Percentiles rank a stretch among this genome's conserved stretches.
phyloP scores from a whole-genome alignment of 2,329 filamentous ascomycete genomes.

The Parastagonospora avenae region DNA sequence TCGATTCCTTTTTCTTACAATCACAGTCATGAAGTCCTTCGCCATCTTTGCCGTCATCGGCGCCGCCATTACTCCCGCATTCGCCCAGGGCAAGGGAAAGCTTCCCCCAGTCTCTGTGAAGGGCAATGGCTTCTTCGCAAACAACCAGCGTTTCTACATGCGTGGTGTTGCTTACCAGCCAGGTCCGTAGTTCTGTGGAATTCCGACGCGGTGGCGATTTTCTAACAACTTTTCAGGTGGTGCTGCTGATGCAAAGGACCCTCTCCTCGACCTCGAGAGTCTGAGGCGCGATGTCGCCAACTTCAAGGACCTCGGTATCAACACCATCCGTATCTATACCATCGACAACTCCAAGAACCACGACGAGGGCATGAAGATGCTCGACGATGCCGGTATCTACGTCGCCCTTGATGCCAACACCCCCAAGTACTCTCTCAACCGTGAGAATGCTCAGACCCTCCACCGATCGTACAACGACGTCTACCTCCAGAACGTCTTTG shows the following conservation, averaged over 20 bases:
- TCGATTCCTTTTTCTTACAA: slow-evolving; percentile 22
- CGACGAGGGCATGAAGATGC: slow-evolving; percentile 80
- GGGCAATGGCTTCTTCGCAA: slow-evolving; percentile 69
- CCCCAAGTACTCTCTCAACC: slow-evolving; percentile 85
- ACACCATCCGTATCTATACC: slow-evolving; percentile 90
- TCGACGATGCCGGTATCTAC: slow-evolving; percentile 88
- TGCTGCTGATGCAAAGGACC: slow-evolving; percentile 61
- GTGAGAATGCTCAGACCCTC: slow-evolving; percentile 62
- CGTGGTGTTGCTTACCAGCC: slow-evolving; percentile 70
- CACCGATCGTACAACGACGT: slow-evolving; percentile 78
- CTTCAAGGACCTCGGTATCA: slow-evolving; percentile 85
- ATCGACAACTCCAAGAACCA: slow-evolving; percentile 86
- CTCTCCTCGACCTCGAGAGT: slow-evolving; percentile 70
- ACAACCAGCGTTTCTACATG: slow-evolving; percentile 63
- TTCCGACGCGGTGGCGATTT: slow-evolving; percentile 39
- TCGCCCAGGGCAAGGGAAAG: slow-evolving; percentile 44
- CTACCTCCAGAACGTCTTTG: slow-evolving; percentile 85
- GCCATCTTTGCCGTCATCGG: slow-evolving; percentile 31
- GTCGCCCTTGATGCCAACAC: slow-evolving; percentile 90
- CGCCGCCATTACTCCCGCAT: slow-evolving; percentile 31
- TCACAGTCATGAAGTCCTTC: slow-evolving; percentile 38
- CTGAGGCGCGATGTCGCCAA: slow-evolving; percentile 79
- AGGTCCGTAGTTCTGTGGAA: slow-evolving; percentile 50
- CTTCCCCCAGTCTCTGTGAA: slow-evolving; percentile 62
- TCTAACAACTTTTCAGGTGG: slow-evolving; percentile 45